These are phyloP conservation scores for Hypoxylon trugodes DNA, from an alignment of 495 filamentous ascomycete genomes.

Conservation along the genomic window DNA sequence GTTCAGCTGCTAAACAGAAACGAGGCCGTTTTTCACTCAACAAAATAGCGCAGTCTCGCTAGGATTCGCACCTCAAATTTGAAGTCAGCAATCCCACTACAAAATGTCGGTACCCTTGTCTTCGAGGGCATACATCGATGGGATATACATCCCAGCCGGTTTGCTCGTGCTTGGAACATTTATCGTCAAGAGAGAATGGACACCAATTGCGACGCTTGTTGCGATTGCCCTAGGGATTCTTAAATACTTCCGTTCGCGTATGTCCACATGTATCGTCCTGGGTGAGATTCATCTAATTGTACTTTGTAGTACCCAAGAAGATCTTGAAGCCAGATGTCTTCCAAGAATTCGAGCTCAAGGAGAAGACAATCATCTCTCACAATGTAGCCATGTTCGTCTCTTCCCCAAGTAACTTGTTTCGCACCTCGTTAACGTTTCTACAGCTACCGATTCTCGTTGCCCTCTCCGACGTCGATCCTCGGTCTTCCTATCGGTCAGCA, in stretches of 20 bases:
- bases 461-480: slow-evolving; percentile 78
- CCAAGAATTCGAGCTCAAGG: slow-evolving; percentile 87
- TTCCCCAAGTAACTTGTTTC: neutral
- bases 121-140: slow-evolving; percentile 65
- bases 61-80: slow-evolving; percentile 12
- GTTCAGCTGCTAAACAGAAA: slow-evolving; percentile 10
- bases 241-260: slow-evolving; percentile 71
- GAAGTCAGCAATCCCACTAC: slow-evolving; percentile 1
- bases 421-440: slow-evolving; percentile 11
- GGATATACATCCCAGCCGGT: slow-evolving; percentile 85
- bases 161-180: slow-evolving; percentile 78
- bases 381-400: slow-evolving; percentile 84
- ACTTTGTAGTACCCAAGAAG: slow-evolving; percentile 69
- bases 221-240: slow-evolving; percentile 67
- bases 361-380: slow-evolving; percentile 93
- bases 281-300: slow-evolving; percentile 28
- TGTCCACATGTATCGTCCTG: slow-evolving; percentile 35
- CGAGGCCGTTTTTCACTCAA: slow-evolving; percentile 5
- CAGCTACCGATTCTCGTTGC: slow-evolving; percentile 90
- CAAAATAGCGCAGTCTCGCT: slow-evolving; percentile 6
- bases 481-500: slow-evolving; percentile 98
- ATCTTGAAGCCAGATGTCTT: slow-evolving; percentile 86
- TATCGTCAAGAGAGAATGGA: slow-evolving; percentile 81
- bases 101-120: slow-evolving; percentile 36
- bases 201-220: slow-evolving; percentile 72